Base-by-base conservation (phyloP, 441 rosid genomes). In the Mallotus japonicus region DNA sequence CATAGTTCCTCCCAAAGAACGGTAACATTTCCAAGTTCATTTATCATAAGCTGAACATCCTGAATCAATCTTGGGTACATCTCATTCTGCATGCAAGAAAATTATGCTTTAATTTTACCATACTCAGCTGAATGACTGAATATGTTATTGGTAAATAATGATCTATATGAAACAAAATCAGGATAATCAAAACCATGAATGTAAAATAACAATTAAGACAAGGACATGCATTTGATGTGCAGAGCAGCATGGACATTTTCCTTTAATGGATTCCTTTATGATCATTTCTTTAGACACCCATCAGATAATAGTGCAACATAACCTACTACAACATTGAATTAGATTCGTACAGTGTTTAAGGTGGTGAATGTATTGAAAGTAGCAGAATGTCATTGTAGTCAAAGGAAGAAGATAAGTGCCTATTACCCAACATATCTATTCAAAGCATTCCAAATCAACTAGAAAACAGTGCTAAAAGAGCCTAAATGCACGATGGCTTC, bases 1-100 rank as follows among this genome's bases (percentile, higher is more conserved):
- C 99, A 95, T 55, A 95, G 86, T 80, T 95, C 99, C 87, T 95
- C 99, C 99, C 99, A 95, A 64, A 95, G 96, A 79, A 95, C 97
- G 74, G 99, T 92, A 70, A 91, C 90, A 80, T 93, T 95, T 73
- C 86, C 96, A 71, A 95, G 98, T 77, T 92, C 98, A 81, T 85
- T 88, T 78, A 95, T 89, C 98, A 95, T 87, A 75, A 95, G 96
- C 80, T 92, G 97, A 80, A 95, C 99, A 83, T 91, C 98, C 82
- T 92, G 93, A 82, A 95, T 83, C 80, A 95, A 82, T 85, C 91
- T 89, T 58, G 98, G 99, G 80, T 92, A 94, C 67, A 86, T 87
- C 71, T 88, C 92, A 70, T 80, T 86, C 99, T 95, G 97, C 88
- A 89, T 28, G 76, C 62, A 56, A 76, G 61, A 77, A 75, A 55